Percentiles rank a stretch among this genome's conserved stretches.
Conservation (phyloP, 306 rosid genomes). For the Chamaecrista fasciculata region DNA sequence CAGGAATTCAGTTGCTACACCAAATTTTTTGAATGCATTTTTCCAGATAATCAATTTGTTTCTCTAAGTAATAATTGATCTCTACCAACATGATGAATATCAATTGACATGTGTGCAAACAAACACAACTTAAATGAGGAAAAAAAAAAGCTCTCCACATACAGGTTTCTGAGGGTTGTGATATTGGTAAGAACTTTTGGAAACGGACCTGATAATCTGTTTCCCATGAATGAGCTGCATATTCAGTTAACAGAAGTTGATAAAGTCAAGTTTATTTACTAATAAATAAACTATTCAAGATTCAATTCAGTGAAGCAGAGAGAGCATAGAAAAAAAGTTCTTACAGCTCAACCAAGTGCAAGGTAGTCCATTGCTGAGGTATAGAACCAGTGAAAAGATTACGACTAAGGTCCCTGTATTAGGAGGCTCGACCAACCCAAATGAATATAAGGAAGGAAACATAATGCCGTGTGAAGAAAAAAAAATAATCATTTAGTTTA, state of each 20-base stretch:
- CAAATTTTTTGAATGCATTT: neutral
- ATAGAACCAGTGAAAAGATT: conserved; percentile 64
- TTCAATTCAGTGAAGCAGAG: conserved; percentile 21
- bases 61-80: neutral
- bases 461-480: conserved; percentile 5
- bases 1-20: neutral
- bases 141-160: conserved; percentile 37
- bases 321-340: conserved; percentile 28
- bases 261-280: conserved; percentile 16
- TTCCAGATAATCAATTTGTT: neutral
- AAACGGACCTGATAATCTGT: conserved; percentile 84
- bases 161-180: conserved; percentile 82
- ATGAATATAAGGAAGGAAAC: neutral
- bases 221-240: conserved; percentile 87
- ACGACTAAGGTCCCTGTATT: conserved; percentile 75
- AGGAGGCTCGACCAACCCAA: conserved; percentile 12
- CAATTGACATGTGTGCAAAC: neutral
- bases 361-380: conserved; percentile 71
- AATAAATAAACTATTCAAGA: conserved; percentile 1
- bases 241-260: conserved; percentile 28
- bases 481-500: conserved; percentile 14
- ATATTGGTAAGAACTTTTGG: conserved; percentile 78
- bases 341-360: conserved; percentile 70
- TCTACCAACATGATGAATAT: neutral
- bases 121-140: conserved; percentile 17